phyloP scores from a whole-genome alignment of 495 filamentous ascomycete species.

The Paragyromitra xinjiangensis region DNA sequence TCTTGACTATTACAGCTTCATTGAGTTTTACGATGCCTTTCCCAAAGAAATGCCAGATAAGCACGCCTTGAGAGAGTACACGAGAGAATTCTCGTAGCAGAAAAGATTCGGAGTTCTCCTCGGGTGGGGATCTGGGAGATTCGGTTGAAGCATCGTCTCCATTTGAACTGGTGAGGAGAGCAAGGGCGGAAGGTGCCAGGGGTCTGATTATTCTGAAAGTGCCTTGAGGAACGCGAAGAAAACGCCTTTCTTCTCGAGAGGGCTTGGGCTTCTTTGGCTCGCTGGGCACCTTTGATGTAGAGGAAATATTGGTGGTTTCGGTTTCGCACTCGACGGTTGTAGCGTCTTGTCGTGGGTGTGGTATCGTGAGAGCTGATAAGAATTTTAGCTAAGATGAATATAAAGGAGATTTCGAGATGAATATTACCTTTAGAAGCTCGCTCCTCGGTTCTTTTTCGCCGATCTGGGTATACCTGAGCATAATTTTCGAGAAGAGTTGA shows the following conservation, averaged over 20 bases:
- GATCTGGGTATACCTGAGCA: conserved; percentile 18
- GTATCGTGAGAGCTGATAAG: neutral
- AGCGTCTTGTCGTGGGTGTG: neutral
- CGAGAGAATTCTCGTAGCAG: neutral
- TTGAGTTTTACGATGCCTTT: conserved; percentile 11
- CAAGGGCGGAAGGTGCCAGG: conserved; percentile 13
- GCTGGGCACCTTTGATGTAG: neutral
- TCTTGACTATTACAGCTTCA: conserved; percentile 9
- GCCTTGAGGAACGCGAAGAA: conserved; percentile 11
- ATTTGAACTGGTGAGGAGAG: neutral
- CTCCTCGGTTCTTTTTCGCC: conserved; percentile 4
- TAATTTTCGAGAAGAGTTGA: conserved; percentile 28
- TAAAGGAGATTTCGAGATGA: neutral
- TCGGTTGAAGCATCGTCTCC: neutral
- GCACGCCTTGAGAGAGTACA: neutral
- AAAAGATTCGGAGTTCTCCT: neutral
- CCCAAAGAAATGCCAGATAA: conserved; percentile 5
- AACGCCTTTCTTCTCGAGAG: conserved; percentile 2
- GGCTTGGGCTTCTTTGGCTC: neutral
- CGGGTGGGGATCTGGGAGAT: neutral
- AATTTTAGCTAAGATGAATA: conserved; percentile 8
- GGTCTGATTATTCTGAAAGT: neutral
- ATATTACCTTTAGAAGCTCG: conserved; percentile 12
- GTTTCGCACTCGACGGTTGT: neutral
- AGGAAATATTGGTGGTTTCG: neutral